A percentile compares a stretch with the other conserved stretches of the same genome.
Evolutionary conservation across 2,329 filamentous ascomycete genomes (phyloP).

Genomic region (Neopestalotiopsis sp.): DNA sequence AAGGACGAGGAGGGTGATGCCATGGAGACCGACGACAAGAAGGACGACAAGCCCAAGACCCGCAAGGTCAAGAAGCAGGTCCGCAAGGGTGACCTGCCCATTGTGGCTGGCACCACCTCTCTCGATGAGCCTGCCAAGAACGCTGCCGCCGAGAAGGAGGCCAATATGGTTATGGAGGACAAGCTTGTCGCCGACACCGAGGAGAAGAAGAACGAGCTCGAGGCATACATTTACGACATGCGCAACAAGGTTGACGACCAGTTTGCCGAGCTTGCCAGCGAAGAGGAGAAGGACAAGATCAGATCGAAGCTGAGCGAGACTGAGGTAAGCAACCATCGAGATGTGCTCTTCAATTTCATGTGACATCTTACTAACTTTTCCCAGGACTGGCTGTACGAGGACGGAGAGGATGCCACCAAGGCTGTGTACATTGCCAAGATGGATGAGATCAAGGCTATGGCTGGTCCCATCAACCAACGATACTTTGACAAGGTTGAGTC

Average conservation of each 20-base stretch:
- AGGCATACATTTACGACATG: constrained; percentile 96
- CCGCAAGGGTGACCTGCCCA: constrained; percentile 92
- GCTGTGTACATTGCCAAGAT: constrained; percentile 93
- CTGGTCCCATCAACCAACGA: constrained; percentile 89
- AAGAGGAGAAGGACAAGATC: constrained; percentile 90
- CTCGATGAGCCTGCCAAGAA: constrained; percentile 74
- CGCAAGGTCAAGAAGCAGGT: constrained; percentile 99
- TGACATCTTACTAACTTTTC: not conserved
- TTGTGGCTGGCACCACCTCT: constrained; percentile 81
- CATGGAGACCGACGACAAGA: constrained; percentile 81
- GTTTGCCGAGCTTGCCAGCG: constrained; percentile 85
- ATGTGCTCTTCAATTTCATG: not conserved
- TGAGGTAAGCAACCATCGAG: constrained; percentile 71
- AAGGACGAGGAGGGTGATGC: constrained; percentile 69
- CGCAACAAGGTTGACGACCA: constrained; percentile 94
- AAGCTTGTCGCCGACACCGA: constrained; percentile 98
- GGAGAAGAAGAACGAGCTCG: constrained; percentile 99
- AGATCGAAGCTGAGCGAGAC: constrained; percentile 80
- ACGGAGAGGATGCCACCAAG: constrained; percentile 94
- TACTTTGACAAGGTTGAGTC: constrained; percentile 94
- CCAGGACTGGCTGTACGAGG: constrained; percentile 99
- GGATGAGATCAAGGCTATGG: constrained; percentile 90
- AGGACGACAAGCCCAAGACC: constrained; percentile 74
- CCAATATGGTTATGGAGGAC: constrained; percentile 94
- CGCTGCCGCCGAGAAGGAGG: constrained; percentile 79